Percentiles rank a stretch among this genome's conserved stretches.
phyloP scores from a whole-genome alignment of 1,284 basidiomycete genomes.

The Rhodotorula sp. region DNA sequence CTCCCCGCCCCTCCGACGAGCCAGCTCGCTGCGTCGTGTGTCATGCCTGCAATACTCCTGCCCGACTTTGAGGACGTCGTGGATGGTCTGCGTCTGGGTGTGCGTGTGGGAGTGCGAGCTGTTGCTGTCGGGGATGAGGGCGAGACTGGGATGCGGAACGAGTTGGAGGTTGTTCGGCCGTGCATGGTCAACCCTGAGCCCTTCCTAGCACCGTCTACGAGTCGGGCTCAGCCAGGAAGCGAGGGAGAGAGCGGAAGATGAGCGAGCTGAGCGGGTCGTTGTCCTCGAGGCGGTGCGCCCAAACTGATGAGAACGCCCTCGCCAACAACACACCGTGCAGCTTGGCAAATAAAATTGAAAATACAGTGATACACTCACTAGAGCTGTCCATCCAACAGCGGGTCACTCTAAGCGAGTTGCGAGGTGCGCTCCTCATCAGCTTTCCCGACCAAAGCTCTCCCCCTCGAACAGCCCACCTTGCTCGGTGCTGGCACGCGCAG shows the following conservation, averaged over 20 bases:
- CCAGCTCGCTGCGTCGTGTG: slow-evolving; percentile 3
- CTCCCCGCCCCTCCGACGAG: neutral
- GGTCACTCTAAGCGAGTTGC: no score
- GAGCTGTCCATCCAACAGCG: no score
- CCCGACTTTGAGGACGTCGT: neutral
- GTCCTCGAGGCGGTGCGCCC: no score
- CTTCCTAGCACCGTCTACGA: neutral
- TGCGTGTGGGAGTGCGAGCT: neutral
- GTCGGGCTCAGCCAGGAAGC: neutral
- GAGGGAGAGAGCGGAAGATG: neutral
- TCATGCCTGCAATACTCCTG: no score
- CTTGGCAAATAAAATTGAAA: no score
- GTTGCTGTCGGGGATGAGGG: neutral
- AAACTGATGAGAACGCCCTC: no score
- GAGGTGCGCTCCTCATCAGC: no score
- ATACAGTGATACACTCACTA: no score
- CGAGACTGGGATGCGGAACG: slow-evolving; percentile 5
- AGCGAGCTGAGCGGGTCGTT: neutral
- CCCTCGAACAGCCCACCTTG: neutral
- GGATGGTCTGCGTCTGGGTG: neutral
- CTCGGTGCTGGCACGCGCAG: no score
- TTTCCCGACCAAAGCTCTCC: no score
- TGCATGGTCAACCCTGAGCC: neutral
- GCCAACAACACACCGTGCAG: no score
- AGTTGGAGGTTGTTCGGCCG: neutral